Evolutionary conservation across 169 alveolate genomes (phyloP).

Genomic region (Cryptosporidium felis): DNA sequence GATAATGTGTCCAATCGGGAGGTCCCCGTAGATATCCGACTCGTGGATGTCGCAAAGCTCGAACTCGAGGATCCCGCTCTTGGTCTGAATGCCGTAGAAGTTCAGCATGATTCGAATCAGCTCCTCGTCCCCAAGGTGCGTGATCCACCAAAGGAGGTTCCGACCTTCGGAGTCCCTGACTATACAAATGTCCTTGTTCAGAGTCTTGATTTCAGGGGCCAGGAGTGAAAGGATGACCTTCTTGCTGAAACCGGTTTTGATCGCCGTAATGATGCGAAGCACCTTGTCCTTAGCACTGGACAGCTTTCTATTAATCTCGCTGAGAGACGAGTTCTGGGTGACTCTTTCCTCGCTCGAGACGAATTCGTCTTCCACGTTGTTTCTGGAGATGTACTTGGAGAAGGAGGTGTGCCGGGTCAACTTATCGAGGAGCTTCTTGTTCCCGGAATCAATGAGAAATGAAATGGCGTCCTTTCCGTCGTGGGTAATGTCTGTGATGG

Average conservation of each 20-base stretch:
- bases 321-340: neutral
- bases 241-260: slow-evolving; percentile 9
- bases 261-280: slow-evolving; percentile 49
- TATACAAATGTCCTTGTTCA: slow-evolving; percentile 39
- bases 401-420: slow-evolving; percentile 22
- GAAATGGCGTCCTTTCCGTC: slow-evolving; percentile 64
- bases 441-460: slow-evolving; percentile 35
- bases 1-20: slow-evolving; percentile 41
- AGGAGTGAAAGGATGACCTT: slow-evolving; percentile 23
- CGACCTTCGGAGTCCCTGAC: slow-evolving; percentile 47
- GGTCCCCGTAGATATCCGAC: slow-evolving; percentile 60
- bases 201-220: slow-evolving; percentile 4
- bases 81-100: slow-evolving; percentile 41
- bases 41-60: slow-evolving; percentile 45
- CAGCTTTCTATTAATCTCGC: slow-evolving; percentile 1
- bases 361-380: slow-evolving; percentile 24
- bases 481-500: slow-evolving; percentile 43
- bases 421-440: neutral
- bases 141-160: slow-evolving; percentile 46
- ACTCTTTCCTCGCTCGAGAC: neutral
- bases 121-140: slow-evolving; percentile 41
- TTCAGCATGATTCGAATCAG: neutral
- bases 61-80: slow-evolving; percentile 23
- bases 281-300: slow-evolving; percentile 41
- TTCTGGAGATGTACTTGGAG: neutral